phyloP scores from a whole-genome alignment of 805 yeast genomes.

The Ogataea methanolica region DNA sequence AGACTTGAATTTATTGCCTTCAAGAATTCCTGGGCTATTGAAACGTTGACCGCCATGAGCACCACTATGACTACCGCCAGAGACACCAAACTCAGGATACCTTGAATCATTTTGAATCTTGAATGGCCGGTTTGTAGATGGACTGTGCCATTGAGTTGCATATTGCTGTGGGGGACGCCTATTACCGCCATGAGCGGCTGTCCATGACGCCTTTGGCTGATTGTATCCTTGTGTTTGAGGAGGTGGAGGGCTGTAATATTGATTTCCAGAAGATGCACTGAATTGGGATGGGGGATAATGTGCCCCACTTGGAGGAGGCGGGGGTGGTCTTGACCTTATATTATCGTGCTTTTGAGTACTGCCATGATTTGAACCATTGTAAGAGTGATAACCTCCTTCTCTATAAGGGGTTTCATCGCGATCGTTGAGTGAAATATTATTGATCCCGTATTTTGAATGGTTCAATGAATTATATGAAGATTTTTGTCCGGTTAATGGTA shows the following conservation, averaged over 20 bases:
- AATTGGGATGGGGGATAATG: neutral
- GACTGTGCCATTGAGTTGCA: neutral
- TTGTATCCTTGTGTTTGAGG: neutral
- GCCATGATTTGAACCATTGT: too few relatives aligned
- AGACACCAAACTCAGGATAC: slow-evolving; percentile 1
- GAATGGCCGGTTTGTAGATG: neutral
- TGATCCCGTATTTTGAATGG: slow-evolving; percentile 16
- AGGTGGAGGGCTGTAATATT: neutral
- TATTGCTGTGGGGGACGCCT: neutral
- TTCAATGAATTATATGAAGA: slow-evolving; percentile 14
- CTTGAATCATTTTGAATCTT: slow-evolving; percentile 2
- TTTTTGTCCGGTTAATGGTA: neutral
- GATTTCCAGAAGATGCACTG: neutral
- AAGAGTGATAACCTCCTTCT: neutral
- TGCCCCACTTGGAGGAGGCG: neutral
- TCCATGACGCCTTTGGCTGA: slow-evolving; percentile 6
- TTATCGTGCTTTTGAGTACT: too few relatives aligned
- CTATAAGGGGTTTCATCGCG: neutral
- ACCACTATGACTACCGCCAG: neutral
- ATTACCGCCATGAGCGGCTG: slow-evolving; percentile 1
- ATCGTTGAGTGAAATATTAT: slow-evolving; percentile 2
- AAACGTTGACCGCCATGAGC: neutral
- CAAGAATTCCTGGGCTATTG: neutral
- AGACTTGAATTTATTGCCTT: neutral
- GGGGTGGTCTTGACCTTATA: neutral